Evolutionary conservation across 352 stramenopile species (phyloP), one percentile per base, ranked within the genome.

Genomic region (Elongisporangium anandrum): DNA sequence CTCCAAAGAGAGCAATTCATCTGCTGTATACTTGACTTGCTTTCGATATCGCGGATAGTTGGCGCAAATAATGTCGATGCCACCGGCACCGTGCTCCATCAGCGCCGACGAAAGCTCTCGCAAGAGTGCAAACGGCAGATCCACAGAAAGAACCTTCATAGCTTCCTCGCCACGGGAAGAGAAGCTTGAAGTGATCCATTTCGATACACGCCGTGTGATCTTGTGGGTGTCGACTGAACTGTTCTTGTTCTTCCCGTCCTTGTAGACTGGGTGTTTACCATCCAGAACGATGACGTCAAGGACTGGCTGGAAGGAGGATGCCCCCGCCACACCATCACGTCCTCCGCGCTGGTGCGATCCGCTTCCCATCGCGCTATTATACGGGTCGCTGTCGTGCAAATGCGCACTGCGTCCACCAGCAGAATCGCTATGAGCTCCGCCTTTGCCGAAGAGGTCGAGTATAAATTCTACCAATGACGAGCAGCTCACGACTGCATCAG

Each of bases 111-210:
- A 90, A 64, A 94, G 73, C 39, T 94, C 87, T 1, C 87, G 85
- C 59, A 93, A 72, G 38, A 94, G 60, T 1, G 70, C 70, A 39
- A 94, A 95, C 15, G 87, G 87, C 3, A 94, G 61, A 57, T 95
- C 87, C 5, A 95, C 74, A 0, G 81, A 94, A 4, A 95, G 57
- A 12, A 95, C 81, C 50, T 92, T 91, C 79, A 93, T 92, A 2
- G 84, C 79, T 26, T 95, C 82, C 8, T 92, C 81, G 16, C 81
- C 81, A 4, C 73, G 71, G 13, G 73, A 85, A 7, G 82, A 82
- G 22, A 95, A 92, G 45, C 82, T 93, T 21, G 84, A 83, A 2
- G 73, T 88, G 57, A 94, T 88, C 86, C 86, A 95, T 59, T 95
- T 95, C 29, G 79, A 91, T 24, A 93, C 86, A n/a, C 84, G 82